Conservation (phyloP, 176 grass and related monocot genomes). For the Alopecurus myosuroides region DNA sequence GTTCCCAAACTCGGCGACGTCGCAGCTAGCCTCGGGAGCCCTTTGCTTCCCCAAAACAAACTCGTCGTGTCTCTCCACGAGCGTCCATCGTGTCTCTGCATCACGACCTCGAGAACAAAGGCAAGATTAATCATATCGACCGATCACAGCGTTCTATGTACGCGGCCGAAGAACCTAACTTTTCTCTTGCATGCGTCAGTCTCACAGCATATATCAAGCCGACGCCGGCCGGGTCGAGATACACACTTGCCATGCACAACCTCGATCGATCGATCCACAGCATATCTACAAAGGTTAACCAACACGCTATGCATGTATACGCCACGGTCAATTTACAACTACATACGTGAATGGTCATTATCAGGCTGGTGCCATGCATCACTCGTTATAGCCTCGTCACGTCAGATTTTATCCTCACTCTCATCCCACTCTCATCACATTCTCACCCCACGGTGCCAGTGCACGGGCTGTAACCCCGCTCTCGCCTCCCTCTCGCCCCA, state of each 20-base stretch:
- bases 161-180: not conserved
- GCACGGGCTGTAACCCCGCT: no score
- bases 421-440: no score
- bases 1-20: slow-evolving; percentile 22
- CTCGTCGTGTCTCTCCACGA: not conserved
- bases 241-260: no score
- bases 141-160: not conserved
- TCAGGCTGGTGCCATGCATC: no score
- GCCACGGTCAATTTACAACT: no score
- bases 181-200: not conserved
- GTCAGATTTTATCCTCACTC: no score
- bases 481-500: no score
- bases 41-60: slow-evolving; percentile 12
- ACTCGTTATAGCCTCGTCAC: no score
- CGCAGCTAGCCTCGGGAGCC: not conserved
- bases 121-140: no score
- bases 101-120: not conserved
- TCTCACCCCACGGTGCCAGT: no score
- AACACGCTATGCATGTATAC: no score
- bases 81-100: not conserved
- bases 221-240: not conserved
- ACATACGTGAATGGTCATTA: not conserved
- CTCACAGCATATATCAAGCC: not conserved
- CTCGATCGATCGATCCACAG: not conserved
- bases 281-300: not conserved